Evolutionary conservation across 2,329 filamentous ascomycete species (phyloP).

Genomic region (Piedraia hortae): DNA sequence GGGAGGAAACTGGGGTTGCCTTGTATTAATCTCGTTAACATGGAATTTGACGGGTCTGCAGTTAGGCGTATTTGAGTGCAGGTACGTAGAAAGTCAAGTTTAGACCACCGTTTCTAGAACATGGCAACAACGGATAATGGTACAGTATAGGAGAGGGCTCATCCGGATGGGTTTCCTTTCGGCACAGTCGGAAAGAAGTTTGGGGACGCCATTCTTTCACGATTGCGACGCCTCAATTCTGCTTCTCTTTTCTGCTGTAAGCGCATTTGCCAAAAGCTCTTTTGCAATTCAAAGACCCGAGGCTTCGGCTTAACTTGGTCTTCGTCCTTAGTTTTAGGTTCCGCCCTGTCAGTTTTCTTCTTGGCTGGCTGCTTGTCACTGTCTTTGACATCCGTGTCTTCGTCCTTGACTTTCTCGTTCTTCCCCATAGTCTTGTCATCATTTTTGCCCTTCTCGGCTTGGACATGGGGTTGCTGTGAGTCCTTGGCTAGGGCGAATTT

Average conservation of each 20-base stretch:
- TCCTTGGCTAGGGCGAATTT: constrained; percentile 52
- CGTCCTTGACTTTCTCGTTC: constrained; percentile 17
- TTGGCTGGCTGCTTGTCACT: constrained; percentile 16
- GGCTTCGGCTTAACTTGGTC: too few species aligned
- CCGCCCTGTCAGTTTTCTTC: constrained; percentile 28
- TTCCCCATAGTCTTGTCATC: constrained; percentile 45
- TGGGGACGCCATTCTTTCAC: constrained; percentile 51
- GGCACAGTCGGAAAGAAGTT: constrained; percentile 79
- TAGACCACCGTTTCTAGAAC: too few species aligned
- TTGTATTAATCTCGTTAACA: too few species aligned
- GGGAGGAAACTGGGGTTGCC: constrained; percentile 64
- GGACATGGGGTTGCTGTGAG: constrained; percentile 38
- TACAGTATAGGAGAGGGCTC: too few species aligned
- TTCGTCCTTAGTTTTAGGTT: constrained; percentile 28
- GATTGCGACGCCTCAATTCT: constrained; percentile 51
- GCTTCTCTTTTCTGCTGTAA: constrained; percentile 49
- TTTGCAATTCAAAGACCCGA: constrained; percentile 60
- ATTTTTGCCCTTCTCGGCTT: constrained; percentile 45
- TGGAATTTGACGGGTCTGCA: too few species aligned
- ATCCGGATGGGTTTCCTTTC: too few species aligned
- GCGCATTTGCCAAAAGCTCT: constrained; percentile 73
- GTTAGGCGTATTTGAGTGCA: too few species aligned
- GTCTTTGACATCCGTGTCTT: too few species aligned
- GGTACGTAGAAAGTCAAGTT: too few species aligned
- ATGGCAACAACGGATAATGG: too few species aligned